Conservation (phyloP, 2,329 filamentous ascomycete species). For the Passalora sequoiae region DNA sequence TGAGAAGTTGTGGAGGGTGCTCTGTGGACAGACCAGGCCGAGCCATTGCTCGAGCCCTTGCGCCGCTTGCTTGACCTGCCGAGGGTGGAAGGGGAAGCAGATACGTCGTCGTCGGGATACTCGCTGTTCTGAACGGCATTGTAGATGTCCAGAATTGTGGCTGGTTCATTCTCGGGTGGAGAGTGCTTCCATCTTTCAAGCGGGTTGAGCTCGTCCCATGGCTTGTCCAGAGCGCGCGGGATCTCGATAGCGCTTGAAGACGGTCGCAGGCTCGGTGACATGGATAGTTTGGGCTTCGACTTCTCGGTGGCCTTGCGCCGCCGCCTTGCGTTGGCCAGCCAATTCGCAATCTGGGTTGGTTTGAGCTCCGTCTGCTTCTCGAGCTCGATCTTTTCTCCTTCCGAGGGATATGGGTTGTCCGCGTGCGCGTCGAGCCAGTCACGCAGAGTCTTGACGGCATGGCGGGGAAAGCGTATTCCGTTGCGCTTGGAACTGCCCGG, state of each 20-base stretch:
- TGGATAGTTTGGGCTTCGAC: conserved; percentile 35
- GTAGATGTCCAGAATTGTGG: conserved; percentile 58
- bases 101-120: conserved; percentile 24
- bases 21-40: conserved; percentile 46
- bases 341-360: conserved; percentile 81
- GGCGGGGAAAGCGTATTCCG: conserved; percentile 70
- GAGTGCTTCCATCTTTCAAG: conserved; percentile 66
- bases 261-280: conserved; percentile 61
- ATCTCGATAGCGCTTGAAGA: conserved; percentile 67
- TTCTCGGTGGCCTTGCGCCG: conserved; percentile 65
- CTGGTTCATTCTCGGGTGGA: conserved; percentile 65
- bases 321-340: conserved; percentile 84
- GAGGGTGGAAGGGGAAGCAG: conserved; percentile 29
- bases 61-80: conserved; percentile 25
- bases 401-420: conserved; percentile 80
- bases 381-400: conserved; percentile 77
- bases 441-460: conserved; percentile 74
- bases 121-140: conserved; percentile 48
- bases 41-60: conserved; percentile 49
- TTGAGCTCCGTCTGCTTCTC: conserved; percentile 74
- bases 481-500: conserved; percentile 39
- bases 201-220: conserved; percentile 52
- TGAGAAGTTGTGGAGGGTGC: conserved; percentile 51
- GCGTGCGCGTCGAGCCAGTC: conserved; percentile 77
- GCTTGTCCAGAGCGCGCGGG: conserved; percentile 46